A percentile compares a stretch with the other conserved stretches of the same genome.
phyloP scores from a whole-genome alignment of 371 early-diverging fungal genomes.

The Lichtheimia ornata region DNA sequence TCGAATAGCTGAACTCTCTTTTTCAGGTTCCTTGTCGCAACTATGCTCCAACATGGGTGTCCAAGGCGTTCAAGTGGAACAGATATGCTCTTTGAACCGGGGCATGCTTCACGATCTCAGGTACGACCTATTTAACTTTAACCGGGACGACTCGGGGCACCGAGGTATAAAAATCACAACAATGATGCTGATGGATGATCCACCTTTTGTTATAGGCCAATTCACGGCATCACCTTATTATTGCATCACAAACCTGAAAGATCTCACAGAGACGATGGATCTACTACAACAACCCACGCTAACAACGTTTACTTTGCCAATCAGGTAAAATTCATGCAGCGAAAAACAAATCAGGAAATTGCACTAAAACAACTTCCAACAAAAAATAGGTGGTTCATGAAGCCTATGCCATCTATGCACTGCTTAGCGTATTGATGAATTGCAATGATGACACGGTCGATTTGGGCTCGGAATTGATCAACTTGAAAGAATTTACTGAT shows the following conservation, averaged over 20 bases:
- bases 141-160: not conserved
- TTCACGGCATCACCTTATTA: conserved; percentile 42
- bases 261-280: conserved; percentile 19
- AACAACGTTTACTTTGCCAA: conserved; percentile 41
- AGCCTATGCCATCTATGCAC: conserved; percentile 46
- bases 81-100: conserved; percentile 26
- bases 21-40: conserved; percentile 23
- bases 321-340: conserved; percentile 26
- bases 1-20: conserved; percentile 8
- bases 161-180: not conserved
- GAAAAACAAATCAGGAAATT: conserved; percentile 5
- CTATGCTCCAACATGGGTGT: conserved; percentile 27
- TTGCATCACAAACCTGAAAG: conserved; percentile 22
- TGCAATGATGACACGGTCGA: conserved; percentile 23
- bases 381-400: conserved; percentile 26
- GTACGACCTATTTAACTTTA: conserved; percentile 11
- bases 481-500: conserved; percentile 38
- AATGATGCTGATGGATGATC: not conserved
- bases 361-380: not conserved
- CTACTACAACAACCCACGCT: conserved; percentile 6
- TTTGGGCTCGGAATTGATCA: conserved; percentile 28
- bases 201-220: conserved; percentile 19
- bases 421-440: conserved; percentile 37
- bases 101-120: conserved; percentile 17
- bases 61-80: conserved; percentile 34